Evolutionary conservation across 2,329 filamentous ascomycete species (phyloP), one percentile per base, ranked within the genome.

Genomic region (Diaporthe sp.): DNA sequence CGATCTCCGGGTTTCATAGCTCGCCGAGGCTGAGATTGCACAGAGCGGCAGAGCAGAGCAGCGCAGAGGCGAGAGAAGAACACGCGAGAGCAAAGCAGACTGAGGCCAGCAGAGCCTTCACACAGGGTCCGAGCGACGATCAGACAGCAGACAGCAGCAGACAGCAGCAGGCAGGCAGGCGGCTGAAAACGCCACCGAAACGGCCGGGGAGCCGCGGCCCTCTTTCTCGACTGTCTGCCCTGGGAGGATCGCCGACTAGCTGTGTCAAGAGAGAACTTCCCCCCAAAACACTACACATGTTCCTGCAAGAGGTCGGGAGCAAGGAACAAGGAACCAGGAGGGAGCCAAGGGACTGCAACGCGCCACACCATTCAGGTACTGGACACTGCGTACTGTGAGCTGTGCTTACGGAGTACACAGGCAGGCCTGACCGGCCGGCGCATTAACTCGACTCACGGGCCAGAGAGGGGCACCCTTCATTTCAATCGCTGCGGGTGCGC

Each of bases 361-460:
- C 31, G 34, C 44, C 37, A 46, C 19, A 71, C 37, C 25, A 13
- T 59, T 42, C 57, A 25, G 37, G 58, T 37, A 22, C 37, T 28
- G 15, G 4, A 22, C 8, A 55, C 53, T 25, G 49, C 53, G 53
- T 55, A 5, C 25, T 55, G 25, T 55, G 17, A 12, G 39, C 31
- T 25, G 57, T 59, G 57, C 59, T 44, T 44, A 42, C 34, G 34
- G 34, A 34, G 34, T 34, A 34, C n/a, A 4, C 22, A 25, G n/a
- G 57, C 57, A 31, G 25, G 49, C 37, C 5, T 28, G 15, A 22
- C 62, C 28, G 34, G 7, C 57, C 13, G 42, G 42, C 44, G 42
- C 55, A 61, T 72, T 61, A 61, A 61, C 34, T 69, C 65, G 65
- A 31, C 46, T 69, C 46, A 69, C 65, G 65, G 65, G 65, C 65